phyloP scores from a whole-genome alignment of 2,329 filamentous ascomycete genomes.

The Hypoxylon sp. region DNA sequence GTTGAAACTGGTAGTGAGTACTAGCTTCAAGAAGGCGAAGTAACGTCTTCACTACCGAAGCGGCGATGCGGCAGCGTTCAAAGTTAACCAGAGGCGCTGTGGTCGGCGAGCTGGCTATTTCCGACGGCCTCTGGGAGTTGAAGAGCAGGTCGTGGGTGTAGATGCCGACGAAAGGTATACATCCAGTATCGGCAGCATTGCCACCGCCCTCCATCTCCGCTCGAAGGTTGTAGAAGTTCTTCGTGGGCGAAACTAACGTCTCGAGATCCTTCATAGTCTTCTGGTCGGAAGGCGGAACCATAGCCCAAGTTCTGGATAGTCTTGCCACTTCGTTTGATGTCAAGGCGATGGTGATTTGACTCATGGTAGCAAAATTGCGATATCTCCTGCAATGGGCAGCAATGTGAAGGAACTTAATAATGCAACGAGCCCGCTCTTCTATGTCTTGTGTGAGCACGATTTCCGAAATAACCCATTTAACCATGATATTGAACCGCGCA shows the following conservation, averaged over 20 bases:
- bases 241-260: constrained; percentile 79
- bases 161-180: constrained; percentile 86
- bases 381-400: constrained; percentile 81
- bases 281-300: constrained; percentile 76
- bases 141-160: constrained; percentile 89
- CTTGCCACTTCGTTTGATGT: constrained; percentile 80
- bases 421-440: constrained; percentile 80
- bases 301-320: constrained; percentile 77
- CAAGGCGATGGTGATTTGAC: constrained; percentile 83
- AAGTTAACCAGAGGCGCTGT: constrained; percentile 84
- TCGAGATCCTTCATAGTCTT: constrained; percentile 78
- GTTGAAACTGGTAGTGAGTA: constrained; percentile 79
- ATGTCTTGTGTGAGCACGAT: constrained; percentile 79
- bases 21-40: constrained; percentile 85
- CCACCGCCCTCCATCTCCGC: constrained; percentile 82
- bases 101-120: constrained; percentile 77
- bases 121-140: constrained; percentile 83
- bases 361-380: constrained; percentile 87
- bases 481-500: constrained; percentile 88
- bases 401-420: constrained; percentile 87
- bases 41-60: constrained; percentile 83
- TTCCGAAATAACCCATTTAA: constrained; percentile 88
- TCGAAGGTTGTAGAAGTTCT: constrained; percentile 83
- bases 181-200: constrained; percentile 72
- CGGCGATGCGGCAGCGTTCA: constrained; percentile 82